Evolutionary conservation across 1,284 basidiomycete species (phyloP), one percentile per base, ranked within the genome.

Genomic region (Phenoliferia sp.): DNA sequence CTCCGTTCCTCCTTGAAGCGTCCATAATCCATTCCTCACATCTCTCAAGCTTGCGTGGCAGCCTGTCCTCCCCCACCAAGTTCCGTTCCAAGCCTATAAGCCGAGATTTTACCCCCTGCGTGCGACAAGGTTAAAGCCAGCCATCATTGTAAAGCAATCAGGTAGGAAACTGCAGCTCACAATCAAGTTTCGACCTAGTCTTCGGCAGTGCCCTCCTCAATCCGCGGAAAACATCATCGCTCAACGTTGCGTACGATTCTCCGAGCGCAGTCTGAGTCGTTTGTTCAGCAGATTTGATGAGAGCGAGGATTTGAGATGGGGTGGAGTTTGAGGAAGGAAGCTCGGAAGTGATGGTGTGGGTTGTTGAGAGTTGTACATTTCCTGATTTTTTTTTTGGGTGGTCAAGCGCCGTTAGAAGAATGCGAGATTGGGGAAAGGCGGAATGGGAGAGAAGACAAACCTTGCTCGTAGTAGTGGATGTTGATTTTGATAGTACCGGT

Each of bases 391-490:
- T n/a, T n/a, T n/a, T 28, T 15, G 67, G 39, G 44, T 32, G 56
- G 68, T n/a, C 54, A 60, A 15, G 52, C 71, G 6, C 69, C 65
- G 48, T 55, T 61, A 12, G 19, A 15, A 36, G 62, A 26, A 15
- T 26, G 28, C 15, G 35, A n/a, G 39, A 52, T 22, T 28, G 50
- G 6, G 31, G 44, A 3, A 55, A 34, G n/a, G 32, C 5, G 34
- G 9, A 22, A 29, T 35, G 31, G 56, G 17, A 63, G 77, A 84
- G 26, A 22, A 50, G 39, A 35, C 84, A 67, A 70, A 93, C 94
- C 94, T 80, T 95, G 92, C 79, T 97, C 94, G 77, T 93, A 97
- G 78, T 97, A 97, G 79, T 97, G 94, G 31, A 95, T 88, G 76
- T 93, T 90, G 58, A 92, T 85, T 28, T 88, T 80, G 33, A 94